Percentiles rank a stretch among this genome's conserved stretches.
Evolutionary conservation across 2,329 filamentous ascomycete genomes (phyloP).

Genomic region (Penicillium expansum): DNA sequence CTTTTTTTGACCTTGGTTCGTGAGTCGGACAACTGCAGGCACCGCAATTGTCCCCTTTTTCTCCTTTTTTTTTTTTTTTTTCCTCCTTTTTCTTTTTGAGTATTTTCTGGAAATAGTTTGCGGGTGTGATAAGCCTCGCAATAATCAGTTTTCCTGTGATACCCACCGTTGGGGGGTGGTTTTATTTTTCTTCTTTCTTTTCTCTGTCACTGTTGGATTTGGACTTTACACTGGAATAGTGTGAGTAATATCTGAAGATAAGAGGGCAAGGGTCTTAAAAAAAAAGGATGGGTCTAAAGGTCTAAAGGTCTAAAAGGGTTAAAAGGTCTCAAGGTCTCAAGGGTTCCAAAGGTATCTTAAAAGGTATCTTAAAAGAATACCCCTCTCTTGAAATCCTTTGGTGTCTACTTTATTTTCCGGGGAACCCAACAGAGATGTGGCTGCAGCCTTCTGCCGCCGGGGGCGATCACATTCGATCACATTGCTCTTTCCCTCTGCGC

Average conservation of each 20-base stretch:
- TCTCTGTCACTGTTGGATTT: background rate
- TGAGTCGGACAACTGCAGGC: slow-evolving; percentile 19
- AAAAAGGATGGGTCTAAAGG: too few relatives aligned
- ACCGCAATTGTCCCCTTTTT: background rate
- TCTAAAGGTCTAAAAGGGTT: background rate
- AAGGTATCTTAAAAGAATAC: too few relatives aligned
- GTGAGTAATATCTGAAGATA: background rate
- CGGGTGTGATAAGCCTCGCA: slow-evolving; percentile 4
- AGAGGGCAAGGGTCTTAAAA: background rate
- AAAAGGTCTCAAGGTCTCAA: background rate
- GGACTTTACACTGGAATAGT: background rate
- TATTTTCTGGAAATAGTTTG: background rate
- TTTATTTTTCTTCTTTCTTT: background rate
- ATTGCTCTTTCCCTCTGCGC: slow-evolving; percentile 10
- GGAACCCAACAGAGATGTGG: slow-evolving; percentile 26
- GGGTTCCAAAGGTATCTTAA: too few relatives aligned
- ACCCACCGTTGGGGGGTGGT: background rate
- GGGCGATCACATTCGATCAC: slow-evolving; percentile 21
- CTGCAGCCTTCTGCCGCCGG: slow-evolving; percentile 21
- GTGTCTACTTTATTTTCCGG: slow-evolving; percentile 21
- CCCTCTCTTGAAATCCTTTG: slow-evolving; percentile 6
- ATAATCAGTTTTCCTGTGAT: slow-evolving; percentile 1
- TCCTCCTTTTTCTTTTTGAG: background rate
- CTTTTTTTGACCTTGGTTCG: background rate
- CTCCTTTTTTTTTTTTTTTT: background rate